Percentiles rank a stretch among this genome's conserved stretches.
Conservation (phyloP, 352 stramenopile species). For the Labyrinthula sp. region DNA sequence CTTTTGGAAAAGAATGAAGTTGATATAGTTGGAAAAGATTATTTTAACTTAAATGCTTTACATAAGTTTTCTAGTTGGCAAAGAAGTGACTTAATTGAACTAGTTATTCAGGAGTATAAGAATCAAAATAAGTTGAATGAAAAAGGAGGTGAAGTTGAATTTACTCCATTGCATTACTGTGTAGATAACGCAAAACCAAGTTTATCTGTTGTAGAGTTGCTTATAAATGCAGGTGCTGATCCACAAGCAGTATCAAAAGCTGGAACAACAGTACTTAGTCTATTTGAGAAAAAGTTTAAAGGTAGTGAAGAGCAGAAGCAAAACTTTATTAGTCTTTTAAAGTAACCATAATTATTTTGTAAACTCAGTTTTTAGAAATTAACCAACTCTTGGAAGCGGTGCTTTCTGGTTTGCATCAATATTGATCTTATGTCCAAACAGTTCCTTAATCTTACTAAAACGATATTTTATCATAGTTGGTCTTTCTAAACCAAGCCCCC, state of each 20-base stretch:
- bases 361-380: neutral
- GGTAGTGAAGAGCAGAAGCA: neutral
- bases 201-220: too few relatives aligned
- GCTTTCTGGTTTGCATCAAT: conserved; percentile 28
- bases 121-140: too few relatives aligned
- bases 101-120: too few relatives aligned
- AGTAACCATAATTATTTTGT: conserved; percentile 1
- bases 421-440: conserved; percentile 91
- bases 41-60: conserved; percentile 36
- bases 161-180: too few relatives aligned
- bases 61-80: conserved; percentile 39
- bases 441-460: conserved; percentile 95
- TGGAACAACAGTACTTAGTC: conserved; percentile 1
- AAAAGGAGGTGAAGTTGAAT: too few relatives aligned
- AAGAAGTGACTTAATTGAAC: conserved; percentile 34
- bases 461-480: conserved; percentile 99
- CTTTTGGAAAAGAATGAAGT: conserved; percentile 30
- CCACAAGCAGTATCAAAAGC: neutral
- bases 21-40: conserved; percentile 33
- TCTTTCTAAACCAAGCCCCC: conserved; percentile 90
- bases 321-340: conserved; percentile 1
- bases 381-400: conserved; percentile 28
- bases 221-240: neutral
- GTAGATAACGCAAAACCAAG: too few relatives aligned
- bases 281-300: conserved; percentile 1